Conservation (phyloP, 306 rosid genomes). For the Herpetospermum pedunculosum region DNA sequence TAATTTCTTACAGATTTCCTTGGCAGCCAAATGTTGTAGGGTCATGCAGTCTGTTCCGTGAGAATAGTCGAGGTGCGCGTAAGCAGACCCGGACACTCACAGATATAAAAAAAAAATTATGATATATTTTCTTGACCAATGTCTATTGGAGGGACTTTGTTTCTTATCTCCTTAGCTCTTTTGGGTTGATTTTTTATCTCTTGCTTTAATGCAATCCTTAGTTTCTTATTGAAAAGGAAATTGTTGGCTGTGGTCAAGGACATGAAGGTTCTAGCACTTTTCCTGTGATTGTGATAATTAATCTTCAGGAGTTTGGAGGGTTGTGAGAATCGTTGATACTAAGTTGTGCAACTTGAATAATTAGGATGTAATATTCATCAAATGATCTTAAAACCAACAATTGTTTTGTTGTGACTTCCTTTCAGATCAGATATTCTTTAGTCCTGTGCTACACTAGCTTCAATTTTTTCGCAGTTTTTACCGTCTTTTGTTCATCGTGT, state of each 20-base stretch:
- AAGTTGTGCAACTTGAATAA: not conserved
- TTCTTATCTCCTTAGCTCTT: not conserved
- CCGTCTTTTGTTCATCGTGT: not conserved
- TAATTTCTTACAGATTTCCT: too few species aligned
- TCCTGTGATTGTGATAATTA: not conserved
- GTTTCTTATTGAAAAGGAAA: not conserved
- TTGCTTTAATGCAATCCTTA: not conserved
- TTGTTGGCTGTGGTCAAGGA: not conserved
- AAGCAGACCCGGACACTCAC: too few species aligned
- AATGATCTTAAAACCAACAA: not conserved
- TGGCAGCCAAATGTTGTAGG: too few species aligned
- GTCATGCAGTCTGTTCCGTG: too few species aligned
- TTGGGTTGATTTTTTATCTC: not conserved
- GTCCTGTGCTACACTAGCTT: not conserved
- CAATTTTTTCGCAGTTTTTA: not conserved
- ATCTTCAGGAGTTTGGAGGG: not conserved
- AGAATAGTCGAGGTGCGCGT: too few species aligned
- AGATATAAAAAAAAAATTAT: too few species aligned
- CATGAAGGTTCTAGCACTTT: not conserved
- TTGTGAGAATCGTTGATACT: not conserved
- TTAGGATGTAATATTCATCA: not conserved
- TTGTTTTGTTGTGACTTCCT: not conserved
- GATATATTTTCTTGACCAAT: too few species aligned
- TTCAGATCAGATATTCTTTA: not conserved
- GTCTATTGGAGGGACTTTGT: not conserved